phyloP scores from a whole-genome alignment of 2,329 filamentous ascomycete genomes.

The Colletotrichum euphorbiae region DNA sequence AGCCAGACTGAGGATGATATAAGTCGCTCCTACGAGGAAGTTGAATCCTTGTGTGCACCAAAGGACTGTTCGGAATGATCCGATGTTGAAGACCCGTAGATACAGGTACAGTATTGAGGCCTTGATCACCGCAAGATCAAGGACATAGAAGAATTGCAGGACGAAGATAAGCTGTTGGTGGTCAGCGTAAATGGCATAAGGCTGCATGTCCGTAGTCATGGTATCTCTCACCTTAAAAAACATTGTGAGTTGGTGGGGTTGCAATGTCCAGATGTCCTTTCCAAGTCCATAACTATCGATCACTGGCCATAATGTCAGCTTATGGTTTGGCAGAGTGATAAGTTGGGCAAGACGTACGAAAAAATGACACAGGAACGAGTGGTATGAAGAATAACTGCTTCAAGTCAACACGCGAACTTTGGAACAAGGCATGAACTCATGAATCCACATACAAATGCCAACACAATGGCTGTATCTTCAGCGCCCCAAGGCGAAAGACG shows the following conservation, averaged over 20 bases:
- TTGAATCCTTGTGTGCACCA: slow-evolving; percentile 9
- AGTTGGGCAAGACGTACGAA: background rate
- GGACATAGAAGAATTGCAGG: background rate
- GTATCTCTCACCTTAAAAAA: background rate
- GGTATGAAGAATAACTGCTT: background rate
- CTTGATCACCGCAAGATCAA: slow-evolving; percentile 14
- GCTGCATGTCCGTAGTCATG: background rate
- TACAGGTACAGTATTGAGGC: slow-evolving; percentile 3
- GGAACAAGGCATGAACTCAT: too few relatives aligned
- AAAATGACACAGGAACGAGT: background rate
- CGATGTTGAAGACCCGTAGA: slow-evolving; percentile 9
- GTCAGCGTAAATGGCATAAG: background rate
- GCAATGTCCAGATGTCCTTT: slow-evolving; percentile 6
- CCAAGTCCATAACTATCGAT: slow-evolving; percentile 6
- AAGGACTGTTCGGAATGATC: background rate
- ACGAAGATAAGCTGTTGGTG: background rate
- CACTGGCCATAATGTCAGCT: background rate
- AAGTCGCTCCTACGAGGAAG: background rate
- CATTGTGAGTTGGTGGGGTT: background rate
- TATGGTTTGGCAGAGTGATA: too few relatives aligned
- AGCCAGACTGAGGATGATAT: background rate
- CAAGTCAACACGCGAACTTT: background rate
- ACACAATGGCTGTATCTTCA: slow-evolving; percentile 7
- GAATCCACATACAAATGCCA: background rate
- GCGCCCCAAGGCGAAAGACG: background rate